phyloP scores from a whole-genome alignment of 768 basidiomycete genomes.

The Termitomyces sp. region DNA sequence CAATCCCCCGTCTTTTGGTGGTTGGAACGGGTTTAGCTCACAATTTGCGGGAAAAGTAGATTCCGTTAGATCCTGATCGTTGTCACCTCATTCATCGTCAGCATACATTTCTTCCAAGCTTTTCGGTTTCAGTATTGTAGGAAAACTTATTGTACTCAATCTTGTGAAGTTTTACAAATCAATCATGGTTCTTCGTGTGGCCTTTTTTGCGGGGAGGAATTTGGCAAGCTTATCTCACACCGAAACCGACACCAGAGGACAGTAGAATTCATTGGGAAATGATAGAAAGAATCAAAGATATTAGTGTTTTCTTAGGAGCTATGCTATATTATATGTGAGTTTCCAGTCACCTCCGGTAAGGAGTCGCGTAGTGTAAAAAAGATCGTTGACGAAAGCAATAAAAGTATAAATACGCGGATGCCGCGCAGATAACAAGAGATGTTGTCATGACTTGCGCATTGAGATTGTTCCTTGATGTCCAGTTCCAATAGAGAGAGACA shows the following conservation, averaged over 20 bases:
- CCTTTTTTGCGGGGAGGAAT: no score
- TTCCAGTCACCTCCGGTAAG: not conserved
- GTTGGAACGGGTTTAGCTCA: constrained; percentile 38
- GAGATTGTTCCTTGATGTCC: no score
- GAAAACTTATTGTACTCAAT: not conserved
- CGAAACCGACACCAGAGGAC: no score
- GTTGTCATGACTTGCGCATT: not conserved
- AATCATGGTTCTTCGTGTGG: not conserved
- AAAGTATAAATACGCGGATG: not conserved
- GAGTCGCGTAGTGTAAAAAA: not conserved
- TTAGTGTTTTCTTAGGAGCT: not conserved
- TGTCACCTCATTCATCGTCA: not conserved
- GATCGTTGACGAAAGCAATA: not conserved
- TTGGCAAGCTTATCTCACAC: no score
- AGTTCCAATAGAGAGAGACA: not conserved
- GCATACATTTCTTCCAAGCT: not conserved
- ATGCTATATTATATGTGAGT: not conserved
- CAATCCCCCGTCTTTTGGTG: constrained; percentile 24
- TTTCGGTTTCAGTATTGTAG: not conserved
- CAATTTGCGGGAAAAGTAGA: constrained; percentile 19
- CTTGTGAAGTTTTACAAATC: no score
- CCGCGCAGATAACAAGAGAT: not conserved
- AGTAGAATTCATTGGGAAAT: not conserved
- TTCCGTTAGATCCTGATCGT: not conserved
- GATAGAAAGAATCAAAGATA: not conserved